Evolutionary conservation across 106 monocot species (phyloP).

Genomic region (Dendrobium catenatum): DNA sequence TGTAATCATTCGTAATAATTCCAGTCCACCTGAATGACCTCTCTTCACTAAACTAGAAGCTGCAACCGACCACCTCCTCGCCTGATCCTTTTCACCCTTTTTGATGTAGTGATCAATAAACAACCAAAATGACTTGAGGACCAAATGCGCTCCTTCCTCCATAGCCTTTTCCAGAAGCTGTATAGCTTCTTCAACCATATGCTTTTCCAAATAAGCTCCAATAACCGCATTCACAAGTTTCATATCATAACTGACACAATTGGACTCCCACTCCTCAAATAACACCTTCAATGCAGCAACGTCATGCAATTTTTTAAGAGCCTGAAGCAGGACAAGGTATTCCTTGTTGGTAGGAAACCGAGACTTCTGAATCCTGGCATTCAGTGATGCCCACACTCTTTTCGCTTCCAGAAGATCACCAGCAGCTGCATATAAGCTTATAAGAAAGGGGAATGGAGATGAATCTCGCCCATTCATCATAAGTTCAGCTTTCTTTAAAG

Average conservation of each 20-base stretch:
- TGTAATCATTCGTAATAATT: background rate
- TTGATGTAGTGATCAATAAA: conserved; percentile 25
- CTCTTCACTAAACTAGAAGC: conserved; percentile 11
- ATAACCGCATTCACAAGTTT: conserved; percentile 35
- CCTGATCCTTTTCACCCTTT: conserved; percentile 7
- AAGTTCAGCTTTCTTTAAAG: conserved; percentile 36
- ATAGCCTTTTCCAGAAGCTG: conserved; percentile 7
- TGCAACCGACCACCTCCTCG: conserved; percentile 13
- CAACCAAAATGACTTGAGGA: conserved; percentile 17
- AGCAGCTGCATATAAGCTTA: conserved; percentile 30
- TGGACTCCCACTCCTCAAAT: conserved; percentile 30
- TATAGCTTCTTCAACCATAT: conserved; percentile 37
- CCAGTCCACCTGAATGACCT: background rate
- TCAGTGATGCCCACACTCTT: conserved; percentile 34
- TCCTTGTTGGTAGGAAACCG: conserved; percentile 28
- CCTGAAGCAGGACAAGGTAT: conserved; percentile 33
- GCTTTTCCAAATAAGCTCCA: conserved; percentile 30
- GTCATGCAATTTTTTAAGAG: conserved; percentile 29
- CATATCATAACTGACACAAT: conserved; percentile 23
- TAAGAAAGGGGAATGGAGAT: conserved; percentile 28
- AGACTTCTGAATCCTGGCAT: conserved; percentile 2
- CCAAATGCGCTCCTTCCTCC: background rate
- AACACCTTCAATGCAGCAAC: conserved; percentile 16
- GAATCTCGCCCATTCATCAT: conserved; percentile 17
- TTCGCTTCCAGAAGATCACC: conserved; percentile 33